Evolutionary conservation across 2,329 filamentous ascomycete species (phyloP).

Genomic region (Sclerotinia minor): DNA sequence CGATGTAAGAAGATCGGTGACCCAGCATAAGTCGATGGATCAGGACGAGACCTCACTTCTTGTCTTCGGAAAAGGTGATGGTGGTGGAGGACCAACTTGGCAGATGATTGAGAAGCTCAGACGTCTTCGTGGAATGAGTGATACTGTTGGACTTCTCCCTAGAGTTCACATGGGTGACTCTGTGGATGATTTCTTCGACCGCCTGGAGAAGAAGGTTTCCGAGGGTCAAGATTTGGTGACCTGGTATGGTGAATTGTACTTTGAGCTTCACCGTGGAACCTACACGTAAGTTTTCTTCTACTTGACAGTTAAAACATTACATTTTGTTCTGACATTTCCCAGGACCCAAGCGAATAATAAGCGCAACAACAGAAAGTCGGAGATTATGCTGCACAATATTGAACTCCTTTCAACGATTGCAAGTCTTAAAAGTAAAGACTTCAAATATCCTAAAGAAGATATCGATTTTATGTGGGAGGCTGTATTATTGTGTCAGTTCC

Average conservation of each 20-base stretch:
- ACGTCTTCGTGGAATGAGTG: constrained; percentile 85
- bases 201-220: constrained; percentile 72
- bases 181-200: constrained; percentile 92
- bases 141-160: constrained; percentile 79
- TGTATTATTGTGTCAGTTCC: constrained; percentile 91
- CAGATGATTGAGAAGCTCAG: constrained; percentile 93
- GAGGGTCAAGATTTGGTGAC: constrained; percentile 71
- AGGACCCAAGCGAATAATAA: constrained; percentile 96
- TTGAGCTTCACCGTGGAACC: constrained; percentile 93
- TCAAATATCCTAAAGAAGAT: constrained; percentile 91
- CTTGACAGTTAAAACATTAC: not conserved
- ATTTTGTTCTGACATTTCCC: not conserved
- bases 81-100: constrained; percentile 91
- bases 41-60: constrained; percentile 87
- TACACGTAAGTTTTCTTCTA: constrained; percentile 59
- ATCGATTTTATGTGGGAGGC: constrained; percentile 96
- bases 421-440: constrained; percentile 64
- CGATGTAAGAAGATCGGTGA: constrained; percentile 84
- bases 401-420: constrained; percentile 86
- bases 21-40: constrained; percentile 93
- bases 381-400: constrained; percentile 81
- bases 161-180: constrained; percentile 85
- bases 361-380: constrained; percentile 83
- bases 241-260: constrained; percentile 98
- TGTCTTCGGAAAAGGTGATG: constrained; percentile 95